A percentile compares a stretch with the other conserved stretches of the same genome.
phyloP scores from a whole-genome alignment of 176 grass and related monocot species.

The Dactylis glomerata region DNA sequence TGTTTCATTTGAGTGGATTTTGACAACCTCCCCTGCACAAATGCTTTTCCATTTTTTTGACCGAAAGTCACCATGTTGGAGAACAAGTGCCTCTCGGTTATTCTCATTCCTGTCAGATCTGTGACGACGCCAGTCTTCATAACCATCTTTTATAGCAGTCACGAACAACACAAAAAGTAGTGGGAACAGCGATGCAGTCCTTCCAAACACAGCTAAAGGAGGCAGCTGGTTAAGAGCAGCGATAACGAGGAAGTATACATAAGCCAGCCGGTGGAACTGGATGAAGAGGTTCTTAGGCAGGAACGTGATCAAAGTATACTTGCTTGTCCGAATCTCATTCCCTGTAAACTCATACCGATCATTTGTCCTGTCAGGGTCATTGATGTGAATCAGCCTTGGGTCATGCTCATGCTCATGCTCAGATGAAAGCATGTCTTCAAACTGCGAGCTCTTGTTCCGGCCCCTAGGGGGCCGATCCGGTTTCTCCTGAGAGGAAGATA shows the following conservation, averaged over 20 bases:
- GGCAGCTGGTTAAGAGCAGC: conserved; percentile 98
- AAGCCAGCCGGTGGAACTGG: conserved; percentile 93
- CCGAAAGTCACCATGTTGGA: conserved; percentile 78
- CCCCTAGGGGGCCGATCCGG: conserved; percentile 52
- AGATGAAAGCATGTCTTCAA: conserved; percentile 74
- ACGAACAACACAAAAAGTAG: conserved; percentile 95
- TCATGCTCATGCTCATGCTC: conserved; percentile 80
- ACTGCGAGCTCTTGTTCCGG: conserved; percentile 60
- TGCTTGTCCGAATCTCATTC: conserved; percentile 98
- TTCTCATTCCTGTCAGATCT: conserved; percentile 97
- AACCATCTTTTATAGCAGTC: conserved; percentile 99
- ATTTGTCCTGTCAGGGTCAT: conserved; percentile 89
- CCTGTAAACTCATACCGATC: conserved; percentile 92
- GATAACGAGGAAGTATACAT: conserved; percentile 97
- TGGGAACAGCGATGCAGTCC: conserved; percentile 94
- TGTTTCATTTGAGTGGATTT: conserved; percentile 79
- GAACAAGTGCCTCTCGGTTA: conserved; percentile 85
- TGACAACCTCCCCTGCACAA: conserved; percentile 89
- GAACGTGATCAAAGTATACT: conserved; percentile 96
- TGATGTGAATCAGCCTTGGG: conserved; percentile 84
- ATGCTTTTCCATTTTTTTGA: conserved; percentile 96
- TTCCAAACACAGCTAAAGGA: conserved; percentile 97
- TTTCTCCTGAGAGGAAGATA: conserved; percentile 59
- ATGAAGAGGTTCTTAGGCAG: conserved; percentile 99
- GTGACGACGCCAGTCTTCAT: conserved; percentile 96